phyloP scores from a whole-genome alignment of 2,329 filamentous ascomycete genomes.

The Tolypocladium capitatum region DNA sequence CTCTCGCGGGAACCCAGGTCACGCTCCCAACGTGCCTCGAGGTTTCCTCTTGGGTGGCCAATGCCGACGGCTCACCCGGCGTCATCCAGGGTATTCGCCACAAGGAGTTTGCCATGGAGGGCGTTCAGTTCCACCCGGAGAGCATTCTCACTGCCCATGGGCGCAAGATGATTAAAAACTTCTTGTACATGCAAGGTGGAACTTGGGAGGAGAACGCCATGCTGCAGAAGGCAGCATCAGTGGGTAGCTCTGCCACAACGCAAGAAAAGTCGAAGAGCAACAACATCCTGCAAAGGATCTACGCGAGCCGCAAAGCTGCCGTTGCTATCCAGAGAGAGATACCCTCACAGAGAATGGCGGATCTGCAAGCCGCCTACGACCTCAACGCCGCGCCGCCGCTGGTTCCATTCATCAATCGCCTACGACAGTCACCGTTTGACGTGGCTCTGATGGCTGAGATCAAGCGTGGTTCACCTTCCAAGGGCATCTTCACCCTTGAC shows the following conservation, averaged over 20 bases:
- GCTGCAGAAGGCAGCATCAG: slow-evolving; percentile 29
- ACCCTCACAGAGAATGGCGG: slow-evolving; percentile 69
- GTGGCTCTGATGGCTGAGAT: slow-evolving; percentile 95
- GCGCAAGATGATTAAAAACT: slow-evolving; percentile 82
- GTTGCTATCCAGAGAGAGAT: slow-evolving; percentile 73
- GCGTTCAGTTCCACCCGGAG: slow-evolving; percentile 95
- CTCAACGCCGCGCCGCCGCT: slow-evolving; percentile 74
- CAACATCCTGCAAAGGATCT: slow-evolving; percentile 87
- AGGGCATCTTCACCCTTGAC: slow-evolving; percentile 80
- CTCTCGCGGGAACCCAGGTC: slow-evolving; percentile 78
- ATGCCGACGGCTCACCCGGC: slow-evolving; percentile 62
- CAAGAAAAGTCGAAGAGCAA: slow-evolving; percentile 43
- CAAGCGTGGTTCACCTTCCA: slow-evolving; percentile 91
- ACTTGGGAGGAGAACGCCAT: slow-evolving; percentile 76
- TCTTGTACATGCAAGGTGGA: slow-evolving; percentile 73
- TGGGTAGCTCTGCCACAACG: slow-evolving; percentile 12
- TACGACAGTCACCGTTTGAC: slow-evolving; percentile 73
- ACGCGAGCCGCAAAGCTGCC: slow-evolving; percentile 61
- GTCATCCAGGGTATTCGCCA: slow-evolving; percentile 97
- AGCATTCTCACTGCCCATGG: slow-evolving; percentile 90
- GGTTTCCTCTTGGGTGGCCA: slow-evolving; percentile 77
- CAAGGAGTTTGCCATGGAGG: slow-evolving; percentile 82
- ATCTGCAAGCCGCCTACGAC: slow-evolving; percentile 78
- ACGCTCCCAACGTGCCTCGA: slow-evolving; percentile 79
- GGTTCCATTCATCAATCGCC: slow-evolving; percentile 63